Evolutionary conservation across 331 rosid genomes (phyloP).

Genomic region (Saraca asoca): DNA sequence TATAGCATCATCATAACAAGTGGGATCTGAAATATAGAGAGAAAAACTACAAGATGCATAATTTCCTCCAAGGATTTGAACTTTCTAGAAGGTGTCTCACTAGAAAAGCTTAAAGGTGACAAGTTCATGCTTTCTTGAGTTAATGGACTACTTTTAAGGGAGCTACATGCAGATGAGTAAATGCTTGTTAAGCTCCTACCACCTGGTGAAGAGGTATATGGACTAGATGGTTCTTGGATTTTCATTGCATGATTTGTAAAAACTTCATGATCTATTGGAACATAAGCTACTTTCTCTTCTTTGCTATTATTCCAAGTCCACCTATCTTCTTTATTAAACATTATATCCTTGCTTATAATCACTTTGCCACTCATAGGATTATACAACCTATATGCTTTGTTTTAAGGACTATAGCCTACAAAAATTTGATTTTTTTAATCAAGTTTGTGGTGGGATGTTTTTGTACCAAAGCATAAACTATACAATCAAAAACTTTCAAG

Average conservation of each 20-base stretch:
- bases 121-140: background rate
- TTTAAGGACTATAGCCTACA: background rate
- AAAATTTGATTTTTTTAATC: background rate
- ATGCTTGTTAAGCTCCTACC: too few species aligned
- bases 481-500: too few species aligned
- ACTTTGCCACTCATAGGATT: background rate
- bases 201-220: too few species aligned
- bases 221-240: too few species aligned
- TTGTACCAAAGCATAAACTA: too few species aligned
- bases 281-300: background rate
- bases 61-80: background rate
- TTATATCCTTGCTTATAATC: background rate
- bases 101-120: too few species aligned
- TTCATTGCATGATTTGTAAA: too few species aligned
- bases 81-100: background rate
- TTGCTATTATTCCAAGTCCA: too few species aligned
- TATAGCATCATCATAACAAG: too few species aligned
- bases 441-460: too few species aligned
- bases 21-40: background rate
- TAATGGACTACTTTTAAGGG: background rate
- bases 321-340: background rate
- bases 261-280: background rate
- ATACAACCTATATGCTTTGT: constrained; percentile 16
- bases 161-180: too few species aligned
- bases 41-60: background rate